Conservation (phyloP, 768 basidiomycete genomes). For the Tephrocybe sp. region DNA sequence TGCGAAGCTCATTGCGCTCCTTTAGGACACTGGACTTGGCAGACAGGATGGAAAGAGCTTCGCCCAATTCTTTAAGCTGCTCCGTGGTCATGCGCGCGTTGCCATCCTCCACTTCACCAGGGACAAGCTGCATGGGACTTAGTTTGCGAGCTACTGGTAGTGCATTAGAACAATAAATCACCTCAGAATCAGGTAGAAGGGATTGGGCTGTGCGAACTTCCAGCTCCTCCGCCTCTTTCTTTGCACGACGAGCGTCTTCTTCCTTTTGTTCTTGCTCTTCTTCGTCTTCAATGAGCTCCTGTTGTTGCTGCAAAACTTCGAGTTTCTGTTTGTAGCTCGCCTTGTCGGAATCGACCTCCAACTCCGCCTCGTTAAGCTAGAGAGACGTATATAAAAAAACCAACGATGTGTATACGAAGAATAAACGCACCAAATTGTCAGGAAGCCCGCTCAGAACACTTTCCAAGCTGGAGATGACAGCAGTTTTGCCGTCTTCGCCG, state of each 20-base stretch:
- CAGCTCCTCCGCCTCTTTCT: slow-evolving; percentile 76
- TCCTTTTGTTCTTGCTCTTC: slow-evolving; percentile 97
- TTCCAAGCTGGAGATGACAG: slow-evolving; percentile 80
- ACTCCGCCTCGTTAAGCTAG: slow-evolving; percentile 94
- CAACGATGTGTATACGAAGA: background rate
- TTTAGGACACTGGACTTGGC: slow-evolving; percentile 94
- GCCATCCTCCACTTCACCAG: slow-evolving; percentile 58
- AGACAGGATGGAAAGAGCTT: slow-evolving; percentile 87
- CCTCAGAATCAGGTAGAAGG: slow-evolving; percentile 88
- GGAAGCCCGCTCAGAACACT: slow-evolving; percentile 90
- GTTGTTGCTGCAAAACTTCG: slow-evolving; percentile 96
- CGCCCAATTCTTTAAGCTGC: slow-evolving; percentile 91
- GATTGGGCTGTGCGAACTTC: slow-evolving; percentile 80
- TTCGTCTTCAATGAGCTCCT: slow-evolving; percentile 99
- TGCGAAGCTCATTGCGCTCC: slow-evolving; percentile 89
- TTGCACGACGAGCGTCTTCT: slow-evolving; percentile 85
- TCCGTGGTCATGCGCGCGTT: slow-evolving; percentile 97
- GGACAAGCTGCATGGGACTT: slow-evolving; percentile 48
- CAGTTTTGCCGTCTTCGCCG: slow-evolving; percentile 81
- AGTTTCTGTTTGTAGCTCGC: slow-evolving; percentile 98
- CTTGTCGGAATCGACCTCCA: slow-evolving; percentile 91
- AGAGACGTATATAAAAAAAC: slow-evolving; percentile 5
- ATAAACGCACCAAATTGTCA: slow-evolving; percentile 79
- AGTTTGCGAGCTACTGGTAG: background rate
- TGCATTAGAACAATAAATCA: slow-evolving; percentile 26